Conservation (phyloP, 371 early-diverging fungal genomes). For the Mucor saturninus region DNA sequence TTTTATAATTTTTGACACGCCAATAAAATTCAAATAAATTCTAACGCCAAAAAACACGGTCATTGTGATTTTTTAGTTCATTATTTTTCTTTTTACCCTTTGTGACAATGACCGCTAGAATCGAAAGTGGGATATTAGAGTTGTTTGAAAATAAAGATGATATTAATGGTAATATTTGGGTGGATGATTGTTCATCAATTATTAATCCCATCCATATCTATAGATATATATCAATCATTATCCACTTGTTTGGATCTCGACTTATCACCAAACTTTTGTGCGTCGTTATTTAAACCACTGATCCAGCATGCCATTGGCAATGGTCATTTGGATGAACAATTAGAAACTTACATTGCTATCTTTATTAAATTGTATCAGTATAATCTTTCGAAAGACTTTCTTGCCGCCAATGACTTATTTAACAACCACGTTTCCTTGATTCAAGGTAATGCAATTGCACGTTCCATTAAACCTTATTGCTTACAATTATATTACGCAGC, state of each 20-base stretch:
- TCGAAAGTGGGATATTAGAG: not conserved
- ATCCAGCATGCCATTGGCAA: not conserved
- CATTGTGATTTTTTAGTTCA: not conserved
- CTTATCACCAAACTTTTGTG: not conserved
- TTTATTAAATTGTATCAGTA: not conserved
- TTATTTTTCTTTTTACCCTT: not conserved
- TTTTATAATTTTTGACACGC: no score
- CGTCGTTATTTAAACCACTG: not conserved
- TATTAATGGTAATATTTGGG: not conserved
- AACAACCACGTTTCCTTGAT: not conserved
- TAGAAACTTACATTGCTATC: not conserved
- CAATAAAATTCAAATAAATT: no score
- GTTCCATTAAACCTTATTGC: no score
- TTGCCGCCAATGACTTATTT: not conserved
- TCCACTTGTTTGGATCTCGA: not conserved
- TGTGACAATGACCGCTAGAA: not conserved
- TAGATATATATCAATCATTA: not conserved
- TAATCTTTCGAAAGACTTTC: not conserved
- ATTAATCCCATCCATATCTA: not conserved
- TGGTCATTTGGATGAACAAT: not conserved
- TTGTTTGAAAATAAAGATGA: not conserved
- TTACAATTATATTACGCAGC: no score
- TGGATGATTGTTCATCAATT: not conserved
- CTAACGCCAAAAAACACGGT: not conserved
- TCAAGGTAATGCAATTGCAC: not conserved